These are phyloP conservation scores for Hirschfeldia incana DNA, from an alignment of 345 rosid genomes.

Conservation along the genomic window DNA sequence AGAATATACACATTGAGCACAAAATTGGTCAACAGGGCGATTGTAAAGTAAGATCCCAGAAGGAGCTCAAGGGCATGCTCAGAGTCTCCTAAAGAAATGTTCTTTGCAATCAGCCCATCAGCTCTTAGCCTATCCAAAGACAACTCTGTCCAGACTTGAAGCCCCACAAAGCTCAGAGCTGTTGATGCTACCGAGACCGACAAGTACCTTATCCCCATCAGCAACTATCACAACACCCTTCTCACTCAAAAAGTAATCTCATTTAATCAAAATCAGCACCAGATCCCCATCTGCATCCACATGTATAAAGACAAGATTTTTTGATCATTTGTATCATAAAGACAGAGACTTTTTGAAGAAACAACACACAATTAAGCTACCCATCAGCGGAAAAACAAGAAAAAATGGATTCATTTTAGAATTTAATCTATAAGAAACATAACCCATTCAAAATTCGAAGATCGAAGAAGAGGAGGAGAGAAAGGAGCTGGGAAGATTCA, in stretches of 20 bases:
- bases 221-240: constrained; percentile 34
- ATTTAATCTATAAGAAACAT: not conserved
- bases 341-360: not conserved
- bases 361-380: not conserved
- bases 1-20: not conserved
- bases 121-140: constrained; percentile 57
- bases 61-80: constrained; percentile 59
- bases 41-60: constrained; percentile 58
- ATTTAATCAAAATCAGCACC: constrained; percentile 40
- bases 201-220: constrained; percentile 75
- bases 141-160: constrained; percentile 74
- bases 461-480: not conserved
- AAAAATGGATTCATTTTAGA: not conserved
- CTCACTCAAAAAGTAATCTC: constrained; percentile 34
- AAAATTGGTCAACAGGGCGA: not conserved
- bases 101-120: constrained; percentile 57
- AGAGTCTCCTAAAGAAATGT: constrained; percentile 50
- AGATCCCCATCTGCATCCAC: constrained; percentile 28
- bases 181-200: constrained; percentile 64
- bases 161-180: constrained; percentile 67
- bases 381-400: not conserved
- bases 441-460: not conserved
- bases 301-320: not conserved
- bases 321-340: not conserved
- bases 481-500: not conserved